Evolutionary conservation across 1,284 basidiomycete species (phyloP).

Genomic region (Fomitopsis palustris): DNA sequence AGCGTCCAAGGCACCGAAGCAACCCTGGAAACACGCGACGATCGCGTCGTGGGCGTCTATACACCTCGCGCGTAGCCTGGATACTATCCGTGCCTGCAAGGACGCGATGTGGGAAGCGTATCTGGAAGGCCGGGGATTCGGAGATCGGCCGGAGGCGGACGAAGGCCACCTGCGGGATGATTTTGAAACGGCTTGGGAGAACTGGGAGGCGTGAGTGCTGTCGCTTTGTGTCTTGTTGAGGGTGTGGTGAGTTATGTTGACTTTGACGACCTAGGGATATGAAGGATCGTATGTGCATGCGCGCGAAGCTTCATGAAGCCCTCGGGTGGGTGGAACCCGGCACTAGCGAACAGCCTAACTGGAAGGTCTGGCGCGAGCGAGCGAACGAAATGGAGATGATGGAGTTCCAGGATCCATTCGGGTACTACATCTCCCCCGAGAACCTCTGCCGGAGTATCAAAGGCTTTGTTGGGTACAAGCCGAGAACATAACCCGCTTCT

Average conservation of each 20-base stretch:
- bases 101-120: constrained; percentile 69
- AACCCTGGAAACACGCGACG: constrained; percentile 7
- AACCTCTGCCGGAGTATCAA: constrained; percentile 44
- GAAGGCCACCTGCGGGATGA: constrained; percentile 42
- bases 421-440: constrained; percentile 14
- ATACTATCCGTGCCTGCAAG: constrained; percentile 56
- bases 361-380: constrained; percentile 48
- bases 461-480: constrained; percentile 40
- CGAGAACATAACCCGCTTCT: neutral
- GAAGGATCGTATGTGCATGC: constrained; percentile 65
- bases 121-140: constrained; percentile 38
- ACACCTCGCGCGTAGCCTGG: constrained; percentile 58
- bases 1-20: constrained; percentile 9
- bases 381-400: constrained; percentile 11
- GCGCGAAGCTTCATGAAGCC: constrained; percentile 41
- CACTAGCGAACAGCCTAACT: constrained; percentile 43
- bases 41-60: constrained; percentile 49
- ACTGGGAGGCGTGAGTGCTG: constrained; percentile 60
- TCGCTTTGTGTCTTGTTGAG: neutral
- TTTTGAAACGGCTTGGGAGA: constrained; percentile 63
- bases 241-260: neutral
- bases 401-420: constrained; percentile 6
- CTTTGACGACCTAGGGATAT: constrained; percentile 51
- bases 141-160: constrained; percentile 6
- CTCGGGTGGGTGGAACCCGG: constrained; percentile 52